A percentile compares a stretch with the other conserved stretches of the same genome.
These are phyloP conservation scores for Phytophthora sojae DNA, from an alignment of 352 stramenopile species.

Conservation along the genomic window DNA sequence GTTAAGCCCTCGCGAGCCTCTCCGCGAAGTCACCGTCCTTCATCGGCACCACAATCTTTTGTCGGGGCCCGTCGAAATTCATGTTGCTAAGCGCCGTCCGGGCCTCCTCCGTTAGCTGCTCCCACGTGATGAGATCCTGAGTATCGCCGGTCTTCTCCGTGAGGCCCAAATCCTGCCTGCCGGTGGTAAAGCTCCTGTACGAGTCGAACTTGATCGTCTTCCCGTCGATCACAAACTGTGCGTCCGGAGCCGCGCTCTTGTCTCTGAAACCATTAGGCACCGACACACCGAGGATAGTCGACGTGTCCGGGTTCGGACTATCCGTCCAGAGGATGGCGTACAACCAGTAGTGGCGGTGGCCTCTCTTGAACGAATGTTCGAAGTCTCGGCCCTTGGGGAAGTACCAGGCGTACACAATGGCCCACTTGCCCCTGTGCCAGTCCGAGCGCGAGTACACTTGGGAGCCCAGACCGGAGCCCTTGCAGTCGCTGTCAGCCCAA, in stretches of 20 bases:
- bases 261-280: conserved; percentile 36
- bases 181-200: conserved; percentile 1
- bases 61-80: conserved; percentile 1
- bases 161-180: conserved; percentile 20
- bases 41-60: conserved; percentile 15
- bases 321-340: conserved; percentile 52
- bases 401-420: conserved; percentile 40
- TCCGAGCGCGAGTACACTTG: conserved; percentile 37
- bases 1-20: conserved; percentile 9
- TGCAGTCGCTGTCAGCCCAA: conserved; percentile 15
- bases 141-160: conserved; percentile 29
- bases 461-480: conserved; percentile 26
- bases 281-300: conserved; percentile 29
- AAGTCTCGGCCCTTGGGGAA: conserved; percentile 47
- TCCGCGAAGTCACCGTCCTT: background rate
- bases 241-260: conserved; percentile 14
- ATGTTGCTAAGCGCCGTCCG: conserved; percentile 10
- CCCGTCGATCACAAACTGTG: conserved; percentile 29
- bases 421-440: conserved; percentile 34
- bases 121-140: conserved; percentile 40
- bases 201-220: conserved; percentile 40
- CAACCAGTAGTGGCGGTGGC: conserved; percentile 53
- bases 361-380: conserved; percentile 3
- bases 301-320: conserved; percentile 23
- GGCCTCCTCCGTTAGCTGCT: conserved; percentile 32